Evolutionary conservation across 192 early-diverging fungal genomes (phyloP).

Genomic region (Entomortierella parvispora): DNA sequence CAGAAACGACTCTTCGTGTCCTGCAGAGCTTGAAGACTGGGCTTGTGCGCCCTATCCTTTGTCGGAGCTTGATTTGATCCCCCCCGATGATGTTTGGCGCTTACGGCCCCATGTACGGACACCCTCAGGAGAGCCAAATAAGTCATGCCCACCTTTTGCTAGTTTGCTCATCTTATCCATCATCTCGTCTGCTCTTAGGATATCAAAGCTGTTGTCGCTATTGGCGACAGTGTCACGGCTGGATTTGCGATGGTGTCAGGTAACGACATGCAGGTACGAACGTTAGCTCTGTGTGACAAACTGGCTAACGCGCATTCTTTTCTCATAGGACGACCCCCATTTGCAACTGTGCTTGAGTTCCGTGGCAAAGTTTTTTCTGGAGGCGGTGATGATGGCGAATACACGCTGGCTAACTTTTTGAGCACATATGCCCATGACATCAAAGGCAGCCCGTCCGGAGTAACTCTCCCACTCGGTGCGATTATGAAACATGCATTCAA

Average conservation of each 20-base stretch:
- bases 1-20: conserved; percentile 48
- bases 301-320: too few species aligned
- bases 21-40: conserved; percentile 52
- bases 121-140: not conserved
- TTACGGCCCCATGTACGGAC: conserved; percentile 57
- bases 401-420: conserved; percentile 60
- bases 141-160: not conserved
- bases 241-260: conserved; percentile 65
- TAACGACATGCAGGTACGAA: conserved; percentile 5
- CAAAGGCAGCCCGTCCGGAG: conserved; percentile 54
- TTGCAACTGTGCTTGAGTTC: conserved; percentile 58
- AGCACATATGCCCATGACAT: conserved; percentile 33
- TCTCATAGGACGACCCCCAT: conserved; percentile 57
- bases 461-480: conserved; percentile 54
- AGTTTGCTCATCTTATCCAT: not conserved
- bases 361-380: conserved; percentile 64
- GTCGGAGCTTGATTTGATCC: conserved; percentile 43
- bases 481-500: not conserved
- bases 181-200: conserved; percentile 45
- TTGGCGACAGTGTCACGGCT: conserved; percentile 66
- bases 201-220: conserved; percentile 57
- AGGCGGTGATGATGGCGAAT: conserved; percentile 60
- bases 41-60: conserved; percentile 46
- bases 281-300: not conserved
- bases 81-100: conserved; percentile 53